A percentile compares a stretch with the other conserved stretches of the same genome.
Evolutionary conservation across 768 basidiomycete genomes (phyloP).

Genomic region (Hemileccinum impolitum): DNA sequence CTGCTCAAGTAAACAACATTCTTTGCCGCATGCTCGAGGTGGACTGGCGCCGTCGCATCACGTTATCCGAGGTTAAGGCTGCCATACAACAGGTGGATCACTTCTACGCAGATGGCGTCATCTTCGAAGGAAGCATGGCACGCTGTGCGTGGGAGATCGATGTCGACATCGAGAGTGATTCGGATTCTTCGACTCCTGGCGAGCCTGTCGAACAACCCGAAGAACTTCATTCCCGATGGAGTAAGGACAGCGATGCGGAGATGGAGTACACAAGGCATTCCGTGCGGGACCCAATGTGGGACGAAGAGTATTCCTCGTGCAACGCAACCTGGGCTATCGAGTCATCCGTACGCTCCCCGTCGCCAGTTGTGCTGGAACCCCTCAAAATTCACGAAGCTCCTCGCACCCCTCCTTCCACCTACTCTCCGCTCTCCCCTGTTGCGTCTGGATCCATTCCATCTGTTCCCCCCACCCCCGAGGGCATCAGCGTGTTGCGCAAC

Average conservation of each 20-base stretch:
- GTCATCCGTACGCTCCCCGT: conserved; percentile 47
- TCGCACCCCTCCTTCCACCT: conserved; percentile 49
- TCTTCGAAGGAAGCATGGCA: conserved; percentile 81
- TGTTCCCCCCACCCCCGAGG: conserved; percentile 57
- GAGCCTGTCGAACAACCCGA: conserved; percentile 37
- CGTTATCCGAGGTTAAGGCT: conserved; percentile 47
- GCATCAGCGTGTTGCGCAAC: conserved; percentile 39
- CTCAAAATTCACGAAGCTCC: conserved; percentile 45
- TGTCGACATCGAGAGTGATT: conserved; percentile 60
- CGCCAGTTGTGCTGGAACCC: conserved; percentile 34
- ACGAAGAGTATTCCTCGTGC: conserved; percentile 41
- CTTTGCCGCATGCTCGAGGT: conserved; percentile 71
- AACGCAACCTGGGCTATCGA: conserved; percentile 56
- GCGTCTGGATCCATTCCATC: conserved; percentile 41
- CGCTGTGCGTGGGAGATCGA: conserved; percentile 76
- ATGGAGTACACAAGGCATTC: conserved; percentile 33
- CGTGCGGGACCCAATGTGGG: conserved; percentile 29
- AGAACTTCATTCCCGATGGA: conserved; percentile 54
- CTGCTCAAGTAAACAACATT: conserved; percentile 65
- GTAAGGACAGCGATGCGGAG: conserved; percentile 44
- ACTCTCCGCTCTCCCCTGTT: conserved; percentile 45
- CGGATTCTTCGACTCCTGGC: conserved; percentile 50
- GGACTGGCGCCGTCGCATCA: conserved; percentile 55
- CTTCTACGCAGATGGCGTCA: conserved; percentile 72
- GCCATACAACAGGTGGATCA: conserved; percentile 54